Conservation (phyloP, 176 grass and related monocot species). For the Phoenix roebelenii region DNA sequence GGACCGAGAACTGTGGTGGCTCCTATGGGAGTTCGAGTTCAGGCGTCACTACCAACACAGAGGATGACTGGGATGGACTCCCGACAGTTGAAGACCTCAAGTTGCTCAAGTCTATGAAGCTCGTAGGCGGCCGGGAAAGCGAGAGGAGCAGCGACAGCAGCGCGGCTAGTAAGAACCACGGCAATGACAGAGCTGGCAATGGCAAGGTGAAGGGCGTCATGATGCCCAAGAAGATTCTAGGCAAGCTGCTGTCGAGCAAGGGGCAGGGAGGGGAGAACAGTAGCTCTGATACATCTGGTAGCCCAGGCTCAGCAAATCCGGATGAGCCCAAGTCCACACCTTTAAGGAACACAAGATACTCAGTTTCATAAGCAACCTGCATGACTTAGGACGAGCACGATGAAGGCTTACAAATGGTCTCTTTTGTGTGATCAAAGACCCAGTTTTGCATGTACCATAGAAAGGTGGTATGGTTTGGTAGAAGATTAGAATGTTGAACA, state of each 20-base stretch:
- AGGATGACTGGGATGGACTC: slow-evolving; percentile 66
- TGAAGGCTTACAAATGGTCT: too few relatives aligned
- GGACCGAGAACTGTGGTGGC: slow-evolving; percentile 47
- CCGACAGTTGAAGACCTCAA: slow-evolving; percentile 41
- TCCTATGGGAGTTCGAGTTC: slow-evolving; percentile 95
- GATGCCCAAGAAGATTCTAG: slow-evolving; percentile 45
- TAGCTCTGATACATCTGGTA: slow-evolving; percentile 71
- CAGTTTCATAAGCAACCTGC: slow-evolving; percentile 13
- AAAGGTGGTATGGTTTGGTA: too few relatives aligned
- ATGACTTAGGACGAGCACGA: too few relatives aligned
- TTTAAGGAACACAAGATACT: slow-evolving; percentile 30
- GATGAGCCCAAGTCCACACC: slow-evolving; percentile 45
- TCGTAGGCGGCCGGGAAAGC: slow-evolving; percentile 1
- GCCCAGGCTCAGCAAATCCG: slow-evolving; percentile 34
- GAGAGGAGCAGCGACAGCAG: not conserved
- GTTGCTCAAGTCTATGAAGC: slow-evolving; percentile 29
- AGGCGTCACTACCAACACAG: slow-evolving; percentile 76
- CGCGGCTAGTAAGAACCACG: slow-evolving; percentile 15
- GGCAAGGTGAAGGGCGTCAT: slow-evolving; percentile 35
- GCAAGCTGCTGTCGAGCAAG: slow-evolving; percentile 52
- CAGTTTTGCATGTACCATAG: too few relatives aligned
- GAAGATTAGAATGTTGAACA: too few relatives aligned
- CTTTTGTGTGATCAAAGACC: too few relatives aligned
- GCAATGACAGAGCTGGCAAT: slow-evolving; percentile 18
- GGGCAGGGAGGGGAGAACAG: slow-evolving; percentile 37